Conservation (phyloP, 2,329 filamentous ascomycete genomes). For the Monascus ruber region DNA sequence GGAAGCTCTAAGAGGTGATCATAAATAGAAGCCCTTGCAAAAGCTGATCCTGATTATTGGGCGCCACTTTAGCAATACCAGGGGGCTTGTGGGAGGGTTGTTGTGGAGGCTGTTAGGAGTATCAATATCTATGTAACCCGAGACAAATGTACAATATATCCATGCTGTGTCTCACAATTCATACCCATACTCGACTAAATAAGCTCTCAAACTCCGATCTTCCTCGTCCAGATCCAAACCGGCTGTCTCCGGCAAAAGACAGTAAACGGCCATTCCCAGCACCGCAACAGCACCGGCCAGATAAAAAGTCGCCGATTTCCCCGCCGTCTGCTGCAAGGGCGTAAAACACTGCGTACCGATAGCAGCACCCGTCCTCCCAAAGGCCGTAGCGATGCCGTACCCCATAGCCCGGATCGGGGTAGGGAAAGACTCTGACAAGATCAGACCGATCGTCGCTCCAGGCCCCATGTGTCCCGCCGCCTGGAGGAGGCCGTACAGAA, state of each 20-base stretch:
- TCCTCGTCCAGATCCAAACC: slow-evolving; percentile 16
- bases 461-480: slow-evolving; percentile 25
- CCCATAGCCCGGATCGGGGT: slow-evolving; percentile 23
- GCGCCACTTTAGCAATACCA: no score
- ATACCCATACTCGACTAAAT: slow-evolving; percentile 13
- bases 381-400: slow-evolving; percentile 22
- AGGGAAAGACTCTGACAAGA: slow-evolving; percentile 21
- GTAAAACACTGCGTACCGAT: slow-evolving; percentile 25
- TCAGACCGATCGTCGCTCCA: slow-evolving; percentile 22
- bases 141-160: no score
- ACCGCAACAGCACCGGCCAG: slow-evolving; percentile 18
- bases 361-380: slow-evolving; percentile 24
- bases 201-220: slow-evolving; percentile 14
- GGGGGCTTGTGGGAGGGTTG: no score
- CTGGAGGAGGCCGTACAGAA: slow-evolving; percentile 23
- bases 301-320: slow-evolving; percentile 22
- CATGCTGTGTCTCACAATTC: no score
- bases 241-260: slow-evolving; percentile 19
- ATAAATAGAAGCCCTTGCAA: no score
- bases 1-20: no score
- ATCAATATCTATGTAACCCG: no score
- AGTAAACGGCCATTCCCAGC: slow-evolving; percentile 19
- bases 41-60: no score
- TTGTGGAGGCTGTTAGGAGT: no score
- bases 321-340: slow-evolving; percentile 17